Evolutionary conservation across 2,329 filamentous ascomycete genomes (phyloP).

Genomic region (Trichoderma cornu-damae): DNA sequence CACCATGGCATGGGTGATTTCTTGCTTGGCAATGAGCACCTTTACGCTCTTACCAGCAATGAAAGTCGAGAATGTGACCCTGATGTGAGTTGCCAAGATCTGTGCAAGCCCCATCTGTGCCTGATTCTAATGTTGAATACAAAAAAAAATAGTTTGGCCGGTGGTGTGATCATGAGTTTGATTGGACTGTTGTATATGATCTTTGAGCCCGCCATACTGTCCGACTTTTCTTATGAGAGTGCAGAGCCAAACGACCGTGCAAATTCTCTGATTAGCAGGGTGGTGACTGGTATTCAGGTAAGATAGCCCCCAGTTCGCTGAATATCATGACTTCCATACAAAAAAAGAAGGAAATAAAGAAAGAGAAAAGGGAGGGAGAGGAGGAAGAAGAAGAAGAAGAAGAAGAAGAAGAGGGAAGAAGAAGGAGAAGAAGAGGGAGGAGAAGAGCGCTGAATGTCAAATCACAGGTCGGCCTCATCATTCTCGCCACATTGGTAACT

Average conservation of each 20-base stretch:
- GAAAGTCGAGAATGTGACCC: conserved; percentile 70
- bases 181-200: conserved; percentile 73
- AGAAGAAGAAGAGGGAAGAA: too few species aligned
- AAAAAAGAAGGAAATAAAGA: too few species aligned
- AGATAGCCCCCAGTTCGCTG: conserved; percentile 23
- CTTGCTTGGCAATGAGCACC: conserved; percentile 77
- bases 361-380: too few species aligned
- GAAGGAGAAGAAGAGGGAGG: too few species aligned
- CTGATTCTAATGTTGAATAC: conserved; percentile 16
- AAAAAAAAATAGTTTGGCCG: conserved; percentile 60
- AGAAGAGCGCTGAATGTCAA: neutral
- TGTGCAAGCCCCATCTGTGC: too few species aligned
- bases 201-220: conserved; percentile 63
- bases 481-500: conserved; percentile 80
- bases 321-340: neutral
- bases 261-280: conserved; percentile 47
- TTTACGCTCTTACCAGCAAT: conserved; percentile 86
- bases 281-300: conserved; percentile 62
- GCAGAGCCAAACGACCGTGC: conserved; percentile 22
- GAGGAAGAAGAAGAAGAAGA: too few species aligned
- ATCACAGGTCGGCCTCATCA: conserved; percentile 63
- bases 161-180: conserved; percentile 70
- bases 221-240: conserved; percentile 36
- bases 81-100: conserved; percentile 57
- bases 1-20: conserved; percentile 65